A percentile compares a stretch with the other conserved stretches of the same genome.
phyloP scores from a whole-genome alignment of 1,284 basidiomycete species.

The Tranzscheliella williamsii region DNA sequence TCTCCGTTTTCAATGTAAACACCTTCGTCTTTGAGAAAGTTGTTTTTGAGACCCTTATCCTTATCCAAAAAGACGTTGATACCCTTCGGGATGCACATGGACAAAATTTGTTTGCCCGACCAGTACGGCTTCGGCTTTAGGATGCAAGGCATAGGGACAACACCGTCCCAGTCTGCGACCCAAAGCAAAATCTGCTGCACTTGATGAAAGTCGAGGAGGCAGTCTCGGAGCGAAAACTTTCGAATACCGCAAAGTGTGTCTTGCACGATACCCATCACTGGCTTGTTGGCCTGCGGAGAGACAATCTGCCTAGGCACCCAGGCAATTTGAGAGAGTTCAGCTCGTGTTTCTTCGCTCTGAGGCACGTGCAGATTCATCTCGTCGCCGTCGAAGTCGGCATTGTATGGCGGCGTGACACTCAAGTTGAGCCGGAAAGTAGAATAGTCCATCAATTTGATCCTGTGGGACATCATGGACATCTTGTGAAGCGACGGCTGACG shows the following conservation, averaged over 20 bases:
- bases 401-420: conserved; percentile 69
- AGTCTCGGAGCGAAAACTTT: conserved; percentile 92
- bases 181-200: conserved; percentile 95
- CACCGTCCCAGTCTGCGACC: conserved; percentile 96
- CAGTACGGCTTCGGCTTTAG: conserved; percentile 95
- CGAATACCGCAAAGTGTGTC: conserved; percentile 97
- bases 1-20: conserved; percentile 98
- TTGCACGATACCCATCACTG: conserved; percentile 99
- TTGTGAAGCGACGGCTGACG: conserved; percentile 98
- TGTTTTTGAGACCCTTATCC: conserved; percentile 50
- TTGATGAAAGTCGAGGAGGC: conserved; percentile 57
- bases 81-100: conserved; percentile 88
- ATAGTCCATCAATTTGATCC: conserved; percentile 96
- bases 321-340: conserved; percentile 94
- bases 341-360: conserved; percentile 97
- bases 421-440: conserved; percentile 98
- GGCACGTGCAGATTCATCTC: conserved; percentile 98
- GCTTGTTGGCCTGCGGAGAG: conserved; percentile 98
- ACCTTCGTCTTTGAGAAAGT: conserved; percentile 73
- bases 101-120: conserved; percentile 96
- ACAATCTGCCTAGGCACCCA: conserved; percentile 99
- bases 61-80: conserved; percentile 76
- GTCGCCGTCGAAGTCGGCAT: conserved; percentile 85
- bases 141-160: conserved; percentile 87
- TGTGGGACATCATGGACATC: conserved; percentile 99